phyloP scores from a whole-genome alignment of 495 filamentous ascomycete species.

The Clohesyomyces aquaticus region DNA sequence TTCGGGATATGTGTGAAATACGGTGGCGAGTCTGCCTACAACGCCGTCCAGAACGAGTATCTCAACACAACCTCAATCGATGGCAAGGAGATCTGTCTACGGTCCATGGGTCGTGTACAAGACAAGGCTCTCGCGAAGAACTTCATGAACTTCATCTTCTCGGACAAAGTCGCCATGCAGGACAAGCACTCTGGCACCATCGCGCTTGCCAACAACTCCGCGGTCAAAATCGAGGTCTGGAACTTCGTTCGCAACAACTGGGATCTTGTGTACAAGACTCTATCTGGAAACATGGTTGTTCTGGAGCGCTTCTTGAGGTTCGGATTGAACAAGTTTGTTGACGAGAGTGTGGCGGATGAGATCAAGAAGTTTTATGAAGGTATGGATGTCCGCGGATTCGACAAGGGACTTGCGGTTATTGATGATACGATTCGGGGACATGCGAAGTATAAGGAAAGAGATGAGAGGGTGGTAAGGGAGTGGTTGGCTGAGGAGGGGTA shows the following conservation, averaged over 20 bases:
- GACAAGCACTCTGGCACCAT: slow-evolving; percentile 82
- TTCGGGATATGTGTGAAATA: slow-evolving; percentile 78
- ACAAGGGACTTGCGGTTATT: slow-evolving; percentile 76
- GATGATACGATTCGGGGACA: slow-evolving; percentile 78
- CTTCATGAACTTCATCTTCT: slow-evolving; percentile 80
- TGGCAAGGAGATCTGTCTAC: slow-evolving; percentile 82
- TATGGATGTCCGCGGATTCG: slow-evolving; percentile 80
- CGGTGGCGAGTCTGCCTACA: slow-evolving; percentile 66
- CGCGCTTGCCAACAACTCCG: slow-evolving; percentile 70
- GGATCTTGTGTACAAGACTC: slow-evolving; percentile 62
- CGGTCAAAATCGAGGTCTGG: slow-evolving; percentile 74
- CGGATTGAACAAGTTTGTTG: slow-evolving; percentile 75
- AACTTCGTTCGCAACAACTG: slow-evolving; percentile 81
- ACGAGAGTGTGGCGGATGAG: slow-evolving; percentile 67
- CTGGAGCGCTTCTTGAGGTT: slow-evolving; percentile 83
- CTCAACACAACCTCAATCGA: slow-evolving; percentile 79
- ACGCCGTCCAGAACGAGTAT: slow-evolving; percentile 81
- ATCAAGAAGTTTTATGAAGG: slow-evolving; percentile 81
- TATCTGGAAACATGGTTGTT: slow-evolving; percentile 80
- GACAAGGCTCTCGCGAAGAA: slow-evolving; percentile 67
- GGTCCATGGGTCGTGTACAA: slow-evolving; percentile 74
- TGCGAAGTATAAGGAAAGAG: slow-evolving; percentile 75
- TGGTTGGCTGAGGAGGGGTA: slow-evolving; percentile 73
- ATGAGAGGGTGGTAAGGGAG: slow-evolving; percentile 66
- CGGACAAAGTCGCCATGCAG: slow-evolving; percentile 72